phyloP scores from a whole-genome alignment of 495 filamentous ascomycete species.

The Peziza echinospora region DNA sequence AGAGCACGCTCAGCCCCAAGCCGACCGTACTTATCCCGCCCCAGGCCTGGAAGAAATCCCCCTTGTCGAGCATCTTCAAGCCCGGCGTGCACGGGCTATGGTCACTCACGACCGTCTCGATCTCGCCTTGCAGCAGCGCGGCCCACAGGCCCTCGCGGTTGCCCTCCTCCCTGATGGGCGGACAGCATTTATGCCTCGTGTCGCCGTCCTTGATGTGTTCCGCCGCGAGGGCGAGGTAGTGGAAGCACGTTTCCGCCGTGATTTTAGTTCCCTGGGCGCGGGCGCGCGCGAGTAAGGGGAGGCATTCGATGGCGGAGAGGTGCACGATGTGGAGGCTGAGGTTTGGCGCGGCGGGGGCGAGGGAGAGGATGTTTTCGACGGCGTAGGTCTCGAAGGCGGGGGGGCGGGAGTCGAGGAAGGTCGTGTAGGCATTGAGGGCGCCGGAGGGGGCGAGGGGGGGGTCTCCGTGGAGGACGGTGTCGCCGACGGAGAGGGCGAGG shows the following conservation, averaged over 20 bases:
- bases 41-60: slow-evolving; percentile 92
- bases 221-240: slow-evolving; percentile 80
- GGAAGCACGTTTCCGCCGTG: slow-evolving; percentile 95
- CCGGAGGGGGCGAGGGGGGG: slow-evolving; percentile 56
- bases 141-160: slow-evolving; percentile 85
- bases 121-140: slow-evolving; percentile 50
- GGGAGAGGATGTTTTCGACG: slow-evolving; percentile 61
- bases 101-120: slow-evolving; percentile 87
- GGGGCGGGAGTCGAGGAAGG: slow-evolving; percentile 81
- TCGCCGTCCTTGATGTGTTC: slow-evolving; percentile 76
- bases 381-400: slow-evolving; percentile 81
- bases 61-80: slow-evolving; percentile 56
- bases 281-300: slow-evolving; percentile 65
- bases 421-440: slow-evolving; percentile 58
- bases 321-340: slow-evolving; percentile 90
- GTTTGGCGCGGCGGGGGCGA: slow-evolving; percentile 58
- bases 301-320: slow-evolving; percentile 77
- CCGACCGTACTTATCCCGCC: slow-evolving; percentile 90
- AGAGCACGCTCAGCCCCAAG: slow-evolving; percentile 72
- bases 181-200: slow-evolving; percentile 93
- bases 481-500: slow-evolving; percentile 57
- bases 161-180: slow-evolving; percentile 60
- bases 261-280: slow-evolving; percentile 63
- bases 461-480: slow-evolving; percentile 47
- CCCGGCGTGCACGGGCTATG: slow-evolving; percentile 92